A percentile compares a stretch with the other conserved stretches of the same genome.
phyloP scores from a whole-genome alignment of 2,329 filamentous ascomycete genomes.

The Hypoxylon sp. region DNA sequence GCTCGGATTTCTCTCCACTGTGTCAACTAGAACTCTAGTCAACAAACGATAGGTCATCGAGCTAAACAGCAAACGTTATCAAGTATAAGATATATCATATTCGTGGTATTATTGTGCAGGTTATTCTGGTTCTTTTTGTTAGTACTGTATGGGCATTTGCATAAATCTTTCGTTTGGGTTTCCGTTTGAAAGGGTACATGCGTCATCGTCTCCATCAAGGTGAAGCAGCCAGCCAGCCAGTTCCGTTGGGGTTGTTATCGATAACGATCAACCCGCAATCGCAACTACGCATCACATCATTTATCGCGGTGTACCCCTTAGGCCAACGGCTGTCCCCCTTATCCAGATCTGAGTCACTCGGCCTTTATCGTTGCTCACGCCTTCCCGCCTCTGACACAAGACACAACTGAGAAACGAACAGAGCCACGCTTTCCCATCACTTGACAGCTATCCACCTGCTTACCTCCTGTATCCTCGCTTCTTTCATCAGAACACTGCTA shows the following conservation, averaged over 20 bases:
- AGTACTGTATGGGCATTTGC: slow-evolving; percentile 3
- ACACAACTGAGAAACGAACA: slow-evolving; percentile 33
- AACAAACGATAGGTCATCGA: slow-evolving; percentile 6
- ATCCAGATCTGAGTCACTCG: slow-evolving; percentile 51
- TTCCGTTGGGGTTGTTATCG: slow-evolving; percentile 34
- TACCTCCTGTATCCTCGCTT: slow-evolving; percentile 25
- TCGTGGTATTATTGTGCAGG: slow-evolving; percentile 1
- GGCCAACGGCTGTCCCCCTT: slow-evolving; percentile 35
- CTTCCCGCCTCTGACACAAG: slow-evolving; percentile 41
- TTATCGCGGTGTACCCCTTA: slow-evolving; percentile 26
- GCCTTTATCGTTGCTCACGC: slow-evolving; percentile 46
- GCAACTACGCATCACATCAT: slow-evolving; percentile 39
- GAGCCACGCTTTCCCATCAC: slow-evolving; percentile 47
- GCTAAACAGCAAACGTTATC: neutral
- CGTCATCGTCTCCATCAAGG: slow-evolving; percentile 41
- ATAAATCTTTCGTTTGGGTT: slow-evolving; percentile 15
- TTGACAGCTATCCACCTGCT: slow-evolving; percentile 44
- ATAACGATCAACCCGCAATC: slow-evolving; percentile 36
- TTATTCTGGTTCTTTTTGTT: slow-evolving; percentile 10
- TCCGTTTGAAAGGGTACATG: slow-evolving; percentile 14
- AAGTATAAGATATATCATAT: slow-evolving; percentile 17
- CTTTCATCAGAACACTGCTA: slow-evolving; percentile 40
- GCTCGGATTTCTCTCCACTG: slow-evolving; percentile 19
- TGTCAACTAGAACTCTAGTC: neutral
- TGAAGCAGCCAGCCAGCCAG: slow-evolving; percentile 17